Base-by-base conservation (phyloP, 2,329 filamentous ascomycete genomes). In the Cladophialophora immunda region DNA sequence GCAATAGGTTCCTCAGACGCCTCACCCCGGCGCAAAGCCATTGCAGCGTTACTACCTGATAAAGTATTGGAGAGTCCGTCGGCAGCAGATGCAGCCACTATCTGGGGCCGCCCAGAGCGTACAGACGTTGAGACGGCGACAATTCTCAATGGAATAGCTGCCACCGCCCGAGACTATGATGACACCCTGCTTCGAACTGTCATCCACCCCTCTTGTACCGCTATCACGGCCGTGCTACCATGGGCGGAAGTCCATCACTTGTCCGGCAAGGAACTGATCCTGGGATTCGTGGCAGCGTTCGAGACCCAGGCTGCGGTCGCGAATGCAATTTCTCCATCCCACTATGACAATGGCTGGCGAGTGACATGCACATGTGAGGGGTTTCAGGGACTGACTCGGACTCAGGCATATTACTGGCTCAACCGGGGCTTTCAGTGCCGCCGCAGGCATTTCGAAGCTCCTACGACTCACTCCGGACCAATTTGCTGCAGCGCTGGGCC, bases 141-240 rank as follows among this genome's bases (percentile, higher is more conserved):
- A 0, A 74, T 86, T 2, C 70, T 87, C 53, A 86, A 86, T 68
- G 84, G 84, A 34, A 84, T 86, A 50, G 82, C 84, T 11, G 84
- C 81, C 27, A 84, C 86, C 64, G 81, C 85, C 1, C 82, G 86
- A 62, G 84, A 86, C 70, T 87, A 86, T 72, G 85, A 87, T 66
- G 84, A 86, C 71, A 86, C 84, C 0, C 84, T 86, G 68, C 77
- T 86, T 0, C 82, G 83, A 53, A 86, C 82, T 4, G 84, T 86
- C 64, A 86, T 86, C 47, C 85, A 87, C 68, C 84, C 84, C 0
- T 80, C 83, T 0, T 83, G 84, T 0, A 82, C 84, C 0, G 81
- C 86, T 0, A 81, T 83, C 1, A 81, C 78, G 38, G 84, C 84
- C 0, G 72, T 86, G 0, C 76, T 86, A 2, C 81, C 84, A 1